phyloP scores from a whole-genome alignment of 2,329 filamentous ascomycete genomes.

The Fusarium mangiferae region DNA sequence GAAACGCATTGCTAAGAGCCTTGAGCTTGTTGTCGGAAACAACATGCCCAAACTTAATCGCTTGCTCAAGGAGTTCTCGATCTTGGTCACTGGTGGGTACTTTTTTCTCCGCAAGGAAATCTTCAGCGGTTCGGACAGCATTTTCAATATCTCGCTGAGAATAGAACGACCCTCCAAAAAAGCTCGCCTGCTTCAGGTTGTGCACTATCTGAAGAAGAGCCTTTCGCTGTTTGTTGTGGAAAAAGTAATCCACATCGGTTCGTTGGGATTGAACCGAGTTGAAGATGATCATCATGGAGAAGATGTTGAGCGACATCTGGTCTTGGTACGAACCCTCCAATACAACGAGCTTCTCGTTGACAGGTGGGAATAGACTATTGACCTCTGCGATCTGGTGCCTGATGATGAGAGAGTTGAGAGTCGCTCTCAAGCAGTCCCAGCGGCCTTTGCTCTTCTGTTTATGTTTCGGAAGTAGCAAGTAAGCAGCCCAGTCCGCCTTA shows the following conservation, averaged over 20 bases:
- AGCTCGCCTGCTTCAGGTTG: slow-evolving; percentile 85
- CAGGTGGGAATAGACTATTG: slow-evolving; percentile 72
- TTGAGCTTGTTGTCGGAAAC: slow-evolving; percentile 72
- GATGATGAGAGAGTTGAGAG: slow-evolving; percentile 82
- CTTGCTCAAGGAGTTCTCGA: slow-evolving; percentile 66
- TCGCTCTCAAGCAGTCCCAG: slow-evolving; percentile 71
- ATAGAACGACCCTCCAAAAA: slow-evolving; percentile 85
- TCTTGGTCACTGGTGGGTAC: slow-evolving; percentile 71
- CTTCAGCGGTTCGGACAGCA: slow-evolving; percentile 72
- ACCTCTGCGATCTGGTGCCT: slow-evolving; percentile 82
- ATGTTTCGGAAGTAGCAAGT: slow-evolving; percentile 71
- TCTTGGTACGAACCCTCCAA: slow-evolving; percentile 88
- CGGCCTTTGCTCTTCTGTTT: slow-evolving; percentile 64
- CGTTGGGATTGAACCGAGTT: slow-evolving; percentile 91
- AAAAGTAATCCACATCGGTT: slow-evolving; percentile 87
- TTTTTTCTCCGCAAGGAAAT: slow-evolving; percentile 72
- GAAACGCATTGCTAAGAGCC: slow-evolving; percentile 72
- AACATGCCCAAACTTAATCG: slow-evolving; percentile 71
- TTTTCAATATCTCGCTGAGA: slow-evolving; percentile 69
- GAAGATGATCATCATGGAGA: slow-evolving; percentile 83
- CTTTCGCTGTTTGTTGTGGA: slow-evolving; percentile 78
- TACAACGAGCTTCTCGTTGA: slow-evolving; percentile 76
- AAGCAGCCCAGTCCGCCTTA: slow-evolving; percentile 75
- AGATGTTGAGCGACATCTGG: slow-evolving; percentile 83
- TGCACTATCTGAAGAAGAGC: slow-evolving; percentile 74